phyloP scores from a whole-genome alignment of 2,329 filamentous ascomycete species.

The Mycosphaerella arachidis region DNA sequence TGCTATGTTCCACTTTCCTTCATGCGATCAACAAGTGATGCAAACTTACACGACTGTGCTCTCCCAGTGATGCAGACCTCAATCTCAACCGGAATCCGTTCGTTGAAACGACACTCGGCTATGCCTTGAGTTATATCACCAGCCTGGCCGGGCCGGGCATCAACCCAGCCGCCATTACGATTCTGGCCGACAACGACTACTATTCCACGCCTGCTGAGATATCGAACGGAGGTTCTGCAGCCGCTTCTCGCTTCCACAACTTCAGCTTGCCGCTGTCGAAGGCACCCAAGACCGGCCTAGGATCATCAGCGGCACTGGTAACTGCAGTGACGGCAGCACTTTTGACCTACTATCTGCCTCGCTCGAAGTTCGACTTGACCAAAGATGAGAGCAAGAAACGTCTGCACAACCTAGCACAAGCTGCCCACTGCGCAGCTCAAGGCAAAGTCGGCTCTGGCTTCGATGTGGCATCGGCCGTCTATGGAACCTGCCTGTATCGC shows the following conservation, averaged over 20 bases:
- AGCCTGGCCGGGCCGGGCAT: constrained; percentile 51
- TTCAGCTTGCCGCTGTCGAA: constrained; percentile 70
- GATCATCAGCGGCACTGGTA: constrained; percentile 89
- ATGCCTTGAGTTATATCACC: constrained; percentile 77
- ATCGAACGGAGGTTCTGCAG: constrained; percentile 18
- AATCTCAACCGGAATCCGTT: constrained; percentile 68
- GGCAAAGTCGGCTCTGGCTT: constrained; percentile 96
- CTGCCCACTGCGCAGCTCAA: constrained; percentile 90
- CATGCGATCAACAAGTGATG: background rate
- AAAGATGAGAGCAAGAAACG: constrained; percentile 52
- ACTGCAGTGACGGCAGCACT: constrained; percentile 78
- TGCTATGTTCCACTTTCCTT: background rate
- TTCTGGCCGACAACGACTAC: constrained; percentile 94
- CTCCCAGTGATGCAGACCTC: constrained; percentile 33
- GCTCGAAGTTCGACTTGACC: constrained; percentile 51
- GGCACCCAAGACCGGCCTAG: constrained; percentile 93
- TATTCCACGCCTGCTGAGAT: constrained; percentile 66
- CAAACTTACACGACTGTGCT: constrained; percentile 19
- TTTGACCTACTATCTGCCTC: constrained; percentile 68
- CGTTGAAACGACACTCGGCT: constrained; percentile 84
- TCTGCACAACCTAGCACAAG: constrained; percentile 90
- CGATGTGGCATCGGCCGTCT: constrained; percentile 88
- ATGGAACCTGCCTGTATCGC: constrained; percentile 83
- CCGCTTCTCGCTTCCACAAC: constrained; percentile 59
- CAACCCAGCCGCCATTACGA: constrained; percentile 68